Evolutionary conservation across 2,329 filamentous ascomycete genomes (phyloP).

Genomic region (Rachicladosporium sp.): DNA sequence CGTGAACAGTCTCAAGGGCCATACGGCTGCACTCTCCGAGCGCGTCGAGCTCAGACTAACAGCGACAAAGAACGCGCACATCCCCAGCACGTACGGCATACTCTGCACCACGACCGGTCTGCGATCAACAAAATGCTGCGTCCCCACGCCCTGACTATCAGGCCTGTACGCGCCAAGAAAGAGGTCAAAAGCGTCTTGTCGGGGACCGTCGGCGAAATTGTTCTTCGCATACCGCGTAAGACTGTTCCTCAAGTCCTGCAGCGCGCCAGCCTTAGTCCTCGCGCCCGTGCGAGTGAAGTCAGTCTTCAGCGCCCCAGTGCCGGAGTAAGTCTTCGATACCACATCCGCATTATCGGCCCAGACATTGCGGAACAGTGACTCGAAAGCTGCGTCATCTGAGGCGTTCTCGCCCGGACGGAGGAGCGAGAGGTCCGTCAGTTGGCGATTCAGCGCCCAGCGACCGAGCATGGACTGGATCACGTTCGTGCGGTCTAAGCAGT

Average conservation of each 20-base stretch:
- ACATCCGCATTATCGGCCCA: constrained; percentile 99
- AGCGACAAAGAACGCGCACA: constrained; percentile 72
- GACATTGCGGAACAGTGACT: constrained; percentile 85
- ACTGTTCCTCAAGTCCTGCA: constrained; percentile 81
- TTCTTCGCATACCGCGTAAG: constrained; percentile 82
- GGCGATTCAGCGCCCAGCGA: constrained; percentile 75
- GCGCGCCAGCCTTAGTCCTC: constrained; percentile 69
- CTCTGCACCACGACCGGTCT: constrained; percentile 80
- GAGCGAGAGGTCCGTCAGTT: constrained; percentile 74
- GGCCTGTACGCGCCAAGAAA: constrained; percentile 83
- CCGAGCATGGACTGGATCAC: constrained; percentile 96
- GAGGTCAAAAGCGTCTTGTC: constrained; percentile 90
- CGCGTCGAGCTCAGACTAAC: constrained; percentile 62
- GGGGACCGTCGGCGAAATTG: constrained; percentile 87
- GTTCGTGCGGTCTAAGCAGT: constrained; percentile 94
- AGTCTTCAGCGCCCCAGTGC: constrained; percentile 94
- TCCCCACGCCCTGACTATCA: constrained; percentile 56
- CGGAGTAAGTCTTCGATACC: constrained; percentile 83
- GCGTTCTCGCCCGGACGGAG: constrained; percentile 66
- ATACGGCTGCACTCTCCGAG: constrained; percentile 59
- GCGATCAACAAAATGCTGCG: constrained; percentile 69
- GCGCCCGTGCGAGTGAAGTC: constrained; percentile 92
- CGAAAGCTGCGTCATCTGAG: constrained; percentile 68
- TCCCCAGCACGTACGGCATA: constrained; percentile 81
- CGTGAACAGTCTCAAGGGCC: constrained; percentile 72